These are phyloP conservation scores for Coniochaeta sp. DNA, from an alignment of 2,329 filamentous ascomycete species.

Conservation along the genomic window DNA sequence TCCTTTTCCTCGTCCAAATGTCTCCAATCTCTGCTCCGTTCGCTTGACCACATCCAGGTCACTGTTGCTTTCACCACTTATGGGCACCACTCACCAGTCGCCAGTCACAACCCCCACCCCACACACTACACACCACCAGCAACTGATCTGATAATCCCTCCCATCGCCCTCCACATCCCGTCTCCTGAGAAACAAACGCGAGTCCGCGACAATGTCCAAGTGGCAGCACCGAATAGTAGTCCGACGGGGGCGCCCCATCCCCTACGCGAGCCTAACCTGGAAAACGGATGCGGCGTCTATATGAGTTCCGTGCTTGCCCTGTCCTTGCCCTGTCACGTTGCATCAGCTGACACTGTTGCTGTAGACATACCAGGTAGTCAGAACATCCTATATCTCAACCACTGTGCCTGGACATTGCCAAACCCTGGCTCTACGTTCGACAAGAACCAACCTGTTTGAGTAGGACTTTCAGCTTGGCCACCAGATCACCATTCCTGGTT, in stretches of 20 bases:
- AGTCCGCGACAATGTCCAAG: not conserved
- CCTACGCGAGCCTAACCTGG: not conserved
- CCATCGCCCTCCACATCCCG: not conserved
- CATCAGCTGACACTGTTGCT: not conserved
- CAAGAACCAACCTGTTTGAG: too few species aligned
- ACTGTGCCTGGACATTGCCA: not conserved
- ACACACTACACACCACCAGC: not conserved
- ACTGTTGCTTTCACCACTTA: not conserved
- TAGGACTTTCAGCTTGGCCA: not conserved
- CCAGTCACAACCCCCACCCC: not conserved
- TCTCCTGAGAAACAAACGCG: not conserved
- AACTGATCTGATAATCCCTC: not conserved
- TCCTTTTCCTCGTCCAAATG: not conserved
- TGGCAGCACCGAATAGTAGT: not conserved
- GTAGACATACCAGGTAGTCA: not conserved
- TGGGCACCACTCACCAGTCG: not conserved
- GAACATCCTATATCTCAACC: not conserved
- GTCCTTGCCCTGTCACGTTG: not conserved
- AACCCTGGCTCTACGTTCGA: not conserved
- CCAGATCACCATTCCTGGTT: not conserved
- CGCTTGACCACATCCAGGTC: not conserved
- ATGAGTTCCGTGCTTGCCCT: not conserved
- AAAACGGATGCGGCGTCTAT: not conserved
- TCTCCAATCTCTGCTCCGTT: not conserved
- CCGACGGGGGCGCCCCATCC: not conserved